Evolutionary conservation across 2,329 filamentous ascomycete genomes (phyloP), one percentile per base, ranked within the genome.

Genomic region (Clonostachys chloroleuca): DNA sequence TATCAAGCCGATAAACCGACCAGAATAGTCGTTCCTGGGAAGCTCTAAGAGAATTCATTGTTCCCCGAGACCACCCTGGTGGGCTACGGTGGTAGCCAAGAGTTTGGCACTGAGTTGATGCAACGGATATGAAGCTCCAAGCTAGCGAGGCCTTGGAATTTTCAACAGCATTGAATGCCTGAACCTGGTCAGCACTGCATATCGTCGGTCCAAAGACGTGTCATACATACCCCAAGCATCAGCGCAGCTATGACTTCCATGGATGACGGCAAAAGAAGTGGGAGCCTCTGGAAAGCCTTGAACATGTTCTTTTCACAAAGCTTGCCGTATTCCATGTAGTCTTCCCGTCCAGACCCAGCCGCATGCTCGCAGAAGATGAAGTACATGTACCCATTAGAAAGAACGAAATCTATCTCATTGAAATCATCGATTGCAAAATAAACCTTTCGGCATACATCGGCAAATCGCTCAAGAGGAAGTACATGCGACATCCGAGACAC

Each of bases 101-200:
- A 0, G 59, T 65, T 18, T 64, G 57, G 34, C 63, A 68, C 5
- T 63, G 45, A 34, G 58, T 59, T 9, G 59, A 51, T 6, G 67
- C 66, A n/a, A 52, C 53, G 4, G 66, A 66, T 18, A 69, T 64
- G n/a, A 64, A 57, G 5, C 52, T 62, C 59, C 64, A 69, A 14
- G 65, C 64, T 34, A 55, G 42, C 14, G 55, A 54, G 6, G 59
- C 57, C 41, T 58, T 64, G 1, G 60, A 61, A 14, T 58, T 53
- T 44, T 70, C 66, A 12, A 68, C 52, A 6, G 59, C 56, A 17
- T 66, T 53, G 7, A 63, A 53, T 9, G 63, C 53, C 66, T 68
- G 42, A 12, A n/a, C 2, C 20, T 17, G 1, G n/a, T 5, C 12
- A 30, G 43, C 34, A 48, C 34, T 33, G 34, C 12, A 12, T 8